Evolutionary conservation across 2,329 filamentous ascomycete species (phyloP), one percentile per base, ranked within the genome.

Genomic region (Pestalotiopsis fici): DNA sequence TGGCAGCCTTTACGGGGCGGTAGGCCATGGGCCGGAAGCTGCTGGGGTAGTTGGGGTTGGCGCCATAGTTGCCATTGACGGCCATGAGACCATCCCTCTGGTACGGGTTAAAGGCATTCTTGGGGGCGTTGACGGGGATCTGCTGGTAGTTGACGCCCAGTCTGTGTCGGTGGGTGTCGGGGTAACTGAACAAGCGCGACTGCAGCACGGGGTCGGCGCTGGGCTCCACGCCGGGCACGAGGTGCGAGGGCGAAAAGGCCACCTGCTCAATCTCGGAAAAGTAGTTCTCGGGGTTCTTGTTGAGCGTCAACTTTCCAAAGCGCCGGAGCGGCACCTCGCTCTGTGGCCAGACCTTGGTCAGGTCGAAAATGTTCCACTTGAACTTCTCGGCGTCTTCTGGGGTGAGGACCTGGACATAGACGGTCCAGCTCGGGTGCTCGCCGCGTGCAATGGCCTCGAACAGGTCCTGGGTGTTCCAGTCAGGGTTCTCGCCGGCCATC

Each of bases 11-110:
- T 66, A 81, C 78, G 47, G 80, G 67, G 69, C 78, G 79, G 76
- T 84, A 85, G 9, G 80, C 79, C 64, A 86, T 66, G 7, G 76
- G 73, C 23, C 83, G 82, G 77, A 83, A 86, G 28, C 83, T 83
- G 50, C 82, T 84, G 23, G 83, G 81, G 73, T 90, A 91, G 78
- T 87, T 88, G 11, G 87, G 86, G 74, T 89, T 86, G 27, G 82
- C 81, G 64, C 87, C 88, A 72, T 89, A 88, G 80, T 90, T 90
- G 66, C 82, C 82, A 79, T 93, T 91, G 75, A 88, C 83, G 67
- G 89, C 87, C 90, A 93, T 94, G 68, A 78, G 75, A 18, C 92
- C 92, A 74, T 94, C 91, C 69, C 92, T 88, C 77, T 93, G 91
- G 83, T 89, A 92, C 70, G 91, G 91, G 72, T 91, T 84, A 83